Conservation (phyloP, 2,329 filamentous ascomycete species). For the Aspergillus sp. region DNA sequence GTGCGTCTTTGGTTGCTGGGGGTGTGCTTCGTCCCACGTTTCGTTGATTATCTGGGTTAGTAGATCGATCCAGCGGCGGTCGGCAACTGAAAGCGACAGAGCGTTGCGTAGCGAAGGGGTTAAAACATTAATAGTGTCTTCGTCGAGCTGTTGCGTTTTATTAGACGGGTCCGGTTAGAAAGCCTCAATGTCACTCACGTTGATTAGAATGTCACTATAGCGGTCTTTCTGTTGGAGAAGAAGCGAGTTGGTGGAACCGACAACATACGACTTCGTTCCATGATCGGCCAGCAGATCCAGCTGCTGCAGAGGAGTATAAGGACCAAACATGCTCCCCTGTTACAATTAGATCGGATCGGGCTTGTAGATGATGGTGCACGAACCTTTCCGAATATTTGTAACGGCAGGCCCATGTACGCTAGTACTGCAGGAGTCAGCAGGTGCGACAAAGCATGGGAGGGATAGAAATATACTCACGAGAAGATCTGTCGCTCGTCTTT, state of each 20-base stretch:
- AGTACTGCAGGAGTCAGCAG: conserved; percentile 56
- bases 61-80: conserved; percentile 95
- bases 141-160: conserved; percentile 63
- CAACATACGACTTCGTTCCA: conserved; percentile 94
- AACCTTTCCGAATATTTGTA: conserved; percentile 93
- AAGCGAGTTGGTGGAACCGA: conserved; percentile 94
- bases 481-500: conserved; percentile 86
- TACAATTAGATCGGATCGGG: conserved; percentile 19
- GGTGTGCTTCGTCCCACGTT: conserved; percentile 93
- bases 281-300: conserved; percentile 90
- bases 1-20: conserved; percentile 85
- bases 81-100: conserved; percentile 76
- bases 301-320: conserved; percentile 94
- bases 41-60: conserved; percentile 91
- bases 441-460: background rate
- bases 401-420: conserved; percentile 88
- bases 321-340: conserved; percentile 90
- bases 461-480: conserved; percentile 49
- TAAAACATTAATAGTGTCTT: conserved; percentile 78
- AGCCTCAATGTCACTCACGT: conserved; percentile 45
- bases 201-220: conserved; percentile 94
- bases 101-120: conserved; percentile 75
- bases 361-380: background rate
- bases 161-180: background rate
- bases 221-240: conserved; percentile 91